Evolutionary conservation across 441 rosid genomes (phyloP).

Genomic region (Lepidium campestre): DNA sequence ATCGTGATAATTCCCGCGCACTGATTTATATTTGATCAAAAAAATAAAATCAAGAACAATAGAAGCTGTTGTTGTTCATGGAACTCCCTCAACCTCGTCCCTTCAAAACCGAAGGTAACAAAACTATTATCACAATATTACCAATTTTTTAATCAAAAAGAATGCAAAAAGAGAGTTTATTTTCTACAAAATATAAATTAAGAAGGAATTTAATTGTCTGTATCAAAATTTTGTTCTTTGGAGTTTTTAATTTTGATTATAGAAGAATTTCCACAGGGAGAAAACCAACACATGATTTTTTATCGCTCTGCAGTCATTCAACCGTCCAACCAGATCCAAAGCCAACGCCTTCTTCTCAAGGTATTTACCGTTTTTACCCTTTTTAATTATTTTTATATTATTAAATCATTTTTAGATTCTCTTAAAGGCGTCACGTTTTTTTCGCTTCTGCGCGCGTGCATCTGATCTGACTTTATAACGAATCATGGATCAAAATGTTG

Average conservation of each 20-base stretch:
- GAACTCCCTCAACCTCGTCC: constrained; percentile 78
- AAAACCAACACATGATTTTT: constrained; percentile 81
- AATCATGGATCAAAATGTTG: constrained; percentile 50
- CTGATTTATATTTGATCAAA: not conserved
- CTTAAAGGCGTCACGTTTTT: constrained; percentile 29
- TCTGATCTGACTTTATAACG: constrained; percentile 44
- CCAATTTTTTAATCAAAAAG: not conserved
- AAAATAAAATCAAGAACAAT: not conserved
- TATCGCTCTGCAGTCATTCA: constrained; percentile 76
- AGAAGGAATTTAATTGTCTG: not conserved
- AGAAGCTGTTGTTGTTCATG: constrained; percentile 35
- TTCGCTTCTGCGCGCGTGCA: constrained; percentile 37
- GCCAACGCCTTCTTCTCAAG: constrained; percentile 51
- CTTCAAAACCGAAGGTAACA: constrained; percentile 66
- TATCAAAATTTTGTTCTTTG: not conserved
- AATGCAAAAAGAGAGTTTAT: not conserved
- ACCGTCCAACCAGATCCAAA: constrained; percentile 71
- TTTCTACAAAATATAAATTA: not conserved
- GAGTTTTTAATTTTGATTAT: constrained; percentile 30
- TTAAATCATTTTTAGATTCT: constrained; percentile 1
- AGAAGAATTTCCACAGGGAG: constrained; percentile 59
- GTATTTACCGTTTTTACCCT: constrained; percentile 28
- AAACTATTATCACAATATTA: not conserved
- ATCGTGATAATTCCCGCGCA: not conserved
- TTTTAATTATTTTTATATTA: not conserved